Conservation (phyloP, 768 basidiomycete genomes). For the Termitomyces heimii region DNA sequence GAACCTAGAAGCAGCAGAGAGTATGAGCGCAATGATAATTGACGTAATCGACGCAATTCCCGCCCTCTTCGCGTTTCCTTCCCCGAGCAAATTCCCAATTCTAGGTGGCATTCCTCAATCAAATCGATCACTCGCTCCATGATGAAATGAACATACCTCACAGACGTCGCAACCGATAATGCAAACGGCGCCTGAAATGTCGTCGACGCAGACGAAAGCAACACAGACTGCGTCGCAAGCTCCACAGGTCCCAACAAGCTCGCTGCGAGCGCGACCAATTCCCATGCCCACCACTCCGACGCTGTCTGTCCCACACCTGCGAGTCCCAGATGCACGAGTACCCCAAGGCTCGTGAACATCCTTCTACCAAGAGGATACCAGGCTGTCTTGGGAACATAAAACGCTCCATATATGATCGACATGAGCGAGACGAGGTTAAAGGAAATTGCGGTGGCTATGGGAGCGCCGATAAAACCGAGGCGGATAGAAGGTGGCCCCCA, state of each 20-base stretch:
- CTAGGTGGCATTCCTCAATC: slow-evolving; percentile 26
- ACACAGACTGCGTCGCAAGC: slow-evolving; percentile 86
- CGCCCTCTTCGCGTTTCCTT: slow-evolving; percentile 70
- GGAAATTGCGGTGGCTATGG: slow-evolving; percentile 84
- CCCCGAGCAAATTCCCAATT: slow-evolving; percentile 86
- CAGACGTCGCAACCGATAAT: slow-evolving; percentile 76
- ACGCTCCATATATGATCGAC: slow-evolving; percentile 59
- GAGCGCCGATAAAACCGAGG: slow-evolving; percentile 90
- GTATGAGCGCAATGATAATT: slow-evolving; percentile 55
- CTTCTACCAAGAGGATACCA: slow-evolving; percentile 73
- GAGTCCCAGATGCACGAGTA: slow-evolving; percentile 70
- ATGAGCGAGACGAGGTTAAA: slow-evolving; percentile 74
- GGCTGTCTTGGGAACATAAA: slow-evolving; percentile 61
- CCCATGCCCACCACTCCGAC: slow-evolving; percentile 98
- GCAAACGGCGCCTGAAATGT: slow-evolving; percentile 84
- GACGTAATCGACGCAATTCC: slow-evolving; percentile 59
- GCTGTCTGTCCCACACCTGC: slow-evolving; percentile 85
- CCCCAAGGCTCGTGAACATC: slow-evolving; percentile 61
- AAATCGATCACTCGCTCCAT: not conserved
- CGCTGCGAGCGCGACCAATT: slow-evolving; percentile 61
- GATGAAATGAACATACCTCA: slow-evolving; percentile 46
- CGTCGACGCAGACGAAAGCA: slow-evolving; percentile 68
- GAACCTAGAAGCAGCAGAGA: slow-evolving; percentile 63
- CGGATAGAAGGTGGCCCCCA: slow-evolving; percentile 80
- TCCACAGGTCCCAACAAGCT: slow-evolving; percentile 66